Base-by-base conservation (phyloP, 2,329 filamentous ascomycete genomes). In the Talaromyces sp. region DNA sequence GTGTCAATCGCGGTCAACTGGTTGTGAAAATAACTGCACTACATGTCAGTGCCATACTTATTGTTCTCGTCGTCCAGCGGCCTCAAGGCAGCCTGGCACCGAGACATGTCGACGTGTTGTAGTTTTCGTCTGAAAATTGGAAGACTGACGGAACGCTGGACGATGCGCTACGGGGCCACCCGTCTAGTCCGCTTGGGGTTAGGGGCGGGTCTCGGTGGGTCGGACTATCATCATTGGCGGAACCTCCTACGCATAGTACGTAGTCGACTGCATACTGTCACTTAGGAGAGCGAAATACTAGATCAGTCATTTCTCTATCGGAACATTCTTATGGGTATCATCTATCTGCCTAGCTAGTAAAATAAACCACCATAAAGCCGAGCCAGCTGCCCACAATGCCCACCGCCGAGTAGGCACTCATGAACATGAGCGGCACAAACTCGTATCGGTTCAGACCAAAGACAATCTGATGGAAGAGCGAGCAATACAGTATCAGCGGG, bases 341-440 rank as follows among this genome's bases (percentile, higher is more conserved):
- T 52, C 19, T 56, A 47, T 39, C 35, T 27, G 35, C 27, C 48
- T 59, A 78, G 62, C 73, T 76, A n/a, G 81, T 84, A 72, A 97
- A 93, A 79, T 94, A 98, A 60, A 98, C 93, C 37, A 96, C 91
- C 81, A 93, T 87, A 76, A 97, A 97, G 10, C 95, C 93, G 47
- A 97, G 73, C 94, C 94, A 98, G 79, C 95, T 98, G 3, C 92
- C 93, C 19, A 97, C 88, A 0, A 98, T 93, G n/a, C 95, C 95
- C 65, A 98, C 82, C 4, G 95, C 95, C 39, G 90, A 92, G 77
- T 98, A 99, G 13, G 91, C 90, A 81, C 94, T 98, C 70, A 89
- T 97, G 75, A 98, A 95, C 94, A 99, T 98, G 71, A 98, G 81
- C 31, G 95, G 95, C 63, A 99, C 79, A 77, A 98, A 99, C 78